phyloP scores from a whole-genome alignment of 108 stramenopile species.

The Cyclotella sp. region DNA sequence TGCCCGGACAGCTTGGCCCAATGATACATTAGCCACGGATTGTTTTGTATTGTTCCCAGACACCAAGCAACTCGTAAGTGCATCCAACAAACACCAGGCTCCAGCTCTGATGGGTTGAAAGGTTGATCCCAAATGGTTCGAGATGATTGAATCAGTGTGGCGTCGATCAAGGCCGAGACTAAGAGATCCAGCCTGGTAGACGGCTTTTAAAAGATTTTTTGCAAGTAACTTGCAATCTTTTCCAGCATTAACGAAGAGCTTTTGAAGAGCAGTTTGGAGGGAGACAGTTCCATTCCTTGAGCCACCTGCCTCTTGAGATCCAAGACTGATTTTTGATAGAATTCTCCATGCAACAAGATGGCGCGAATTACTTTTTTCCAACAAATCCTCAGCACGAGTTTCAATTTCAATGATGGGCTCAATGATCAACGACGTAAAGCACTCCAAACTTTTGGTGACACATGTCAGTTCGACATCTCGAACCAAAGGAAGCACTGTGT shows the following conservation, averaged over 20 bases:
- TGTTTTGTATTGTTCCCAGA: slow-evolving; percentile 16
- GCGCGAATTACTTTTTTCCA: slow-evolving; percentile 14
- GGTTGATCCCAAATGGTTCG: slow-evolving; percentile 20
- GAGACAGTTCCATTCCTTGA: slow-evolving; percentile 60
- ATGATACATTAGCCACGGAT: slow-evolving; percentile 33
- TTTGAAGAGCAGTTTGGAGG: slow-evolving; percentile 64
- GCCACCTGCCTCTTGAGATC: slow-evolving; percentile 56
- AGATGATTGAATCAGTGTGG: slow-evolving; percentile 21
- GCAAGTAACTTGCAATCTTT: slow-evolving; percentile 38
- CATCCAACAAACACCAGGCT: slow-evolving; percentile 82
- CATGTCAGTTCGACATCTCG: slow-evolving; percentile 70
- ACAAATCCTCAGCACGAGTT: slow-evolving; percentile 7
- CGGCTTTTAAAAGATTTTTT: slow-evolving; percentile 47
- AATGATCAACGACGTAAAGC: slow-evolving; percentile 63
- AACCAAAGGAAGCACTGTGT: slow-evolving; percentile 76
- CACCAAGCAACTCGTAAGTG: slow-evolving; percentile 52
- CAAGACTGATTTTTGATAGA: slow-evolving; percentile 58
- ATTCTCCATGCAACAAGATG: slow-evolving; percentile 70
- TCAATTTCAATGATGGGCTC: slow-evolving; percentile 61
- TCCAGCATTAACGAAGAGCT: slow-evolving; percentile 46
- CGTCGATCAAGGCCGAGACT: slow-evolving; percentile 41
- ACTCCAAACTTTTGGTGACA: slow-evolving; percentile 64
- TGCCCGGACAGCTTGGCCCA: slow-evolving; percentile 39
- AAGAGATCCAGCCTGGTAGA: slow-evolving; percentile 27
- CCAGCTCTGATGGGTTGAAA: slow-evolving; percentile 47